Percentiles rank a stretch among this genome's conserved stretches.
These are phyloP conservation scores for Carex parvula DNA, from an alignment of 176 grass and related monocot genomes.

Conservation along the genomic window DNA sequence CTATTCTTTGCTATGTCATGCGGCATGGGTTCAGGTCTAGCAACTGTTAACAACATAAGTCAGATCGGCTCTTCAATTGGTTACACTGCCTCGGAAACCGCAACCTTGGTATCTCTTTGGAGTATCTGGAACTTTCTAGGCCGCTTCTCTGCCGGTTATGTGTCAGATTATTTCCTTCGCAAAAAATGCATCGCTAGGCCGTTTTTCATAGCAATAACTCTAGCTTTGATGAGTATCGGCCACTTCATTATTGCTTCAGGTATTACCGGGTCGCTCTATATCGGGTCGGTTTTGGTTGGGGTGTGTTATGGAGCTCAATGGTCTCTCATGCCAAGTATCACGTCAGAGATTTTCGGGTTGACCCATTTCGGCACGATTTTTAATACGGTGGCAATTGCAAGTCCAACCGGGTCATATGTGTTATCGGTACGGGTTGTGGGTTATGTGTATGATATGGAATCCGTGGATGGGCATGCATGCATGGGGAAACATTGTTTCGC, in stretches of 20 bases:
- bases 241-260: slow-evolving; percentile 41
- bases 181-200: slow-evolving; percentile 26
- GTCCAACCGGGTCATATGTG: slow-evolving; percentile 39
- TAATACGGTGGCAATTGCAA: slow-evolving; percentile 43
- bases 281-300: slow-evolving; percentile 36
- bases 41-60: slow-evolving; percentile 46
- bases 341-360: slow-evolving; percentile 48
- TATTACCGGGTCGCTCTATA: slow-evolving; percentile 34
- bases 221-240: slow-evolving; percentile 38
- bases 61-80: slow-evolving; percentile 40
- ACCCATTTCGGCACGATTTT: slow-evolving; percentile 49
- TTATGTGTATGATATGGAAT: slow-evolving; percentile 46
- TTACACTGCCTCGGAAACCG: slow-evolving; percentile 27
- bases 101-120: slow-evolving; percentile 43
- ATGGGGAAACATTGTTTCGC: slow-evolving; percentile 38
- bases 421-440: slow-evolving; percentile 45
- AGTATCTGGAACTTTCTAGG: slow-evolving; percentile 58
- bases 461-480: slow-evolving; percentile 21
- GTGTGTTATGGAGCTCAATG: slow-evolving; percentile 49
- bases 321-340: slow-evolving; percentile 46
- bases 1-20: slow-evolving; percentile 46
- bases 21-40: slow-evolving; percentile 52
- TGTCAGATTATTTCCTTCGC: slow-evolving; percentile 48
- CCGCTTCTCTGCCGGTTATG: slow-evolving; percentile 35
- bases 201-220: slow-evolving; percentile 34